phyloP scores from a whole-genome alignment of 1,139 yeast genomes.

The Yamadazyma blattariae region DNA sequence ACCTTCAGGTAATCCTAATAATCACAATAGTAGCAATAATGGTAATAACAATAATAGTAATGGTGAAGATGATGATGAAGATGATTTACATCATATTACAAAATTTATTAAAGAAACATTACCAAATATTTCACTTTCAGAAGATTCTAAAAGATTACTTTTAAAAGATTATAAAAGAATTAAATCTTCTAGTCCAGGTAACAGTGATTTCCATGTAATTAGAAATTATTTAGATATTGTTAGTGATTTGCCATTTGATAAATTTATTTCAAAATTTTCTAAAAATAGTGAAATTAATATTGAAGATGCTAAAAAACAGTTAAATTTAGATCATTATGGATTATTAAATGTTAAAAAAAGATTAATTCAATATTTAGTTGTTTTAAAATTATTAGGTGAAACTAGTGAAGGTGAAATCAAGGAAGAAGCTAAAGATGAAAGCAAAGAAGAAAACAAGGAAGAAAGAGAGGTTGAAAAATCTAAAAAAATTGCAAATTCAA shows the following conservation, averaged over 20 bases:
- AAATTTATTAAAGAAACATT: conserved; percentile 48
- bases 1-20: conserved; percentile 19
- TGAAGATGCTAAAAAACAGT: conserved; percentile 50
- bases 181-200: conserved; percentile 60
- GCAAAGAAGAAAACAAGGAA: conserved; percentile 8
- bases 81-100: conserved; percentile 43
- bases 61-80: conserved; percentile 43
- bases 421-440: conserved; percentile 39
- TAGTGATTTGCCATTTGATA: conserved; percentile 65
- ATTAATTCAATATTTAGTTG: conserved; percentile 77
- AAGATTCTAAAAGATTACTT: conserved; percentile 57
- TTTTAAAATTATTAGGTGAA: conserved; percentile 58
- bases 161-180: conserved; percentile 64
- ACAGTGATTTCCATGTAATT: conserved; percentile 73
- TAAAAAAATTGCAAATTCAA: conserved; percentile 28
- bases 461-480: conserved; percentile 17
- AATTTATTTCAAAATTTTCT: conserved; percentile 34
- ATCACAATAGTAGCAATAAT: conserved; percentile 22
- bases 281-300: conserved; percentile 51
- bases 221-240: conserved; percentile 70
- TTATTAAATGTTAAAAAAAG: conserved; percentile 78
- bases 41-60: conserved; percentile 35
- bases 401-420: conserved; percentile 29
- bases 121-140: conserved; percentile 32
- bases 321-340: conserved; percentile 85